Evolutionary conservation across 1,284 basidiomycete species (phyloP).

Genomic region (Trichosporon coremiiforme): DNA sequence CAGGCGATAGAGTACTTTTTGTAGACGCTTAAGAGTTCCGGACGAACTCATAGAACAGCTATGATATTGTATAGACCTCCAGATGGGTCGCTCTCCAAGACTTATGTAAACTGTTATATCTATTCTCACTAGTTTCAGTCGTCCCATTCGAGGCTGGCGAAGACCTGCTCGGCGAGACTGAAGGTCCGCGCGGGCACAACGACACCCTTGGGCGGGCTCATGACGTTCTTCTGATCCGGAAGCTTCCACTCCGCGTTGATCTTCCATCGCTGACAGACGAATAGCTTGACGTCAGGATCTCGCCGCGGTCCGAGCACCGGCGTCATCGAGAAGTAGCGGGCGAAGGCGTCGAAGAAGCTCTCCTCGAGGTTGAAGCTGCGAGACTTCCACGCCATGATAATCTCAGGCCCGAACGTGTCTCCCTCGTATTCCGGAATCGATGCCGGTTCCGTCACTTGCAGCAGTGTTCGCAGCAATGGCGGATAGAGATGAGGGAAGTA

Average conservation of each 20-base stretch:
- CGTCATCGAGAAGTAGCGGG: slow-evolving; percentile 43
- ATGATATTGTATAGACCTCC: slow-evolving; percentile 18
- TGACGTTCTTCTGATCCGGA: slow-evolving; percentile 41
- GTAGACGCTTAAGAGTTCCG: slow-evolving; percentile 29
- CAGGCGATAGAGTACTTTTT: slow-evolving; percentile 55
- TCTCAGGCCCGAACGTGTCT: slow-evolving; percentile 44
- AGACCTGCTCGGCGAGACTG: slow-evolving; percentile 46
- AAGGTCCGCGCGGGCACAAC: slow-evolving; percentile 40
- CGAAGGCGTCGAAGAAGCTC: slow-evolving; percentile 52
- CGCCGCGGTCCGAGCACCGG: slow-evolving; percentile 41
- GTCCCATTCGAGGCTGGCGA: slow-evolving; percentile 44
- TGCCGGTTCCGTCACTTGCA: slow-evolving; percentile 45
- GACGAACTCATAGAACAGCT: slow-evolving; percentile 8
- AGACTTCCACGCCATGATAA: slow-evolving; percentile 52
- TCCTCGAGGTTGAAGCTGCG: slow-evolving; percentile 51
- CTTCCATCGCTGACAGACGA: slow-evolving; percentile 49
- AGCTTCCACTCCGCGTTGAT: slow-evolving; percentile 45
- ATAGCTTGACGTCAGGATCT: slow-evolving; percentile 45
- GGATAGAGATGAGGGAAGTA: slow-evolving; percentile 55
- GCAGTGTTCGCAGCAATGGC: slow-evolving; percentile 45
- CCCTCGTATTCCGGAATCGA: slow-evolving; percentile 17
- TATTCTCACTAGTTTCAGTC: background rate
- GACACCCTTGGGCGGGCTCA: slow-evolving; percentile 47
- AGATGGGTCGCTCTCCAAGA: slow-evolving; percentile 17
- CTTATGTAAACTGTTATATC: slow-evolving; percentile 16